Evolutionary conservation across 2,329 filamentous ascomycete species (phyloP).

Genomic region (Raffaelea ambrosiae): DNA sequence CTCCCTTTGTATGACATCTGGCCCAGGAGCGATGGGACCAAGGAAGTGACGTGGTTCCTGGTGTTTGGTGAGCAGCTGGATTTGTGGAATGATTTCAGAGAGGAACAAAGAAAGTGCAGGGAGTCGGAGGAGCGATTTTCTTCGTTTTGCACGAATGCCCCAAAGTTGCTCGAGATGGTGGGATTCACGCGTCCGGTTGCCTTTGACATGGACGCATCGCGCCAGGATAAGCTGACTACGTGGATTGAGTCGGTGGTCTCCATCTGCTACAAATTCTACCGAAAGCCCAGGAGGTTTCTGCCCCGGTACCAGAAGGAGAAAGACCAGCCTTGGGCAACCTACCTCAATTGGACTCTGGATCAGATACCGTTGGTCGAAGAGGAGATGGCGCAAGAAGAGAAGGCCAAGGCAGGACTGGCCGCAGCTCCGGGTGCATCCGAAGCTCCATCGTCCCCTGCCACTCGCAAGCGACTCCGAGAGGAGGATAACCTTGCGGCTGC

Average conservation of each 20-base stretch:
- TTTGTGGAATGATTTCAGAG: neutral
- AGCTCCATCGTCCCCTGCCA: no score
- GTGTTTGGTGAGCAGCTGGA: neutral
- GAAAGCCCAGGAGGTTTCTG: neutral
- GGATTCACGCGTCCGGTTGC: neutral
- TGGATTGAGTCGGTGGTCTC: neutral
- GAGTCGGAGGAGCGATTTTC: neutral
- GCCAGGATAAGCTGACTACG: neutral
- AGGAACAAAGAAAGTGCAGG: neutral
- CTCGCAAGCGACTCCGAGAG: no score
- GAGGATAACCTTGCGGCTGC: no score
- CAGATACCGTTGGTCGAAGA: neutral
- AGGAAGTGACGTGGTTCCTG: neutral
- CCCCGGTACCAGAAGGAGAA: neutral
- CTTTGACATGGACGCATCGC: neutral
- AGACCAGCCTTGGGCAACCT: neutral
- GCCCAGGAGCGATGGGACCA: neutral
- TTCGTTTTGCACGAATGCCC: neutral
- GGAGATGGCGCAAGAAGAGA: neutral
- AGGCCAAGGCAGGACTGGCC: no score
- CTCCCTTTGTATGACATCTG: neutral
- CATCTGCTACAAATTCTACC: neutral
- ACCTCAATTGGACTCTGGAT: neutral
- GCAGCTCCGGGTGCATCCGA: no score
- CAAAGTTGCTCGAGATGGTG: neutral